These are phyloP conservation scores for Houttuynia cordata DNA, from an alignment of 164 flowering plant genomes.

Conservation along the genomic window DNA sequence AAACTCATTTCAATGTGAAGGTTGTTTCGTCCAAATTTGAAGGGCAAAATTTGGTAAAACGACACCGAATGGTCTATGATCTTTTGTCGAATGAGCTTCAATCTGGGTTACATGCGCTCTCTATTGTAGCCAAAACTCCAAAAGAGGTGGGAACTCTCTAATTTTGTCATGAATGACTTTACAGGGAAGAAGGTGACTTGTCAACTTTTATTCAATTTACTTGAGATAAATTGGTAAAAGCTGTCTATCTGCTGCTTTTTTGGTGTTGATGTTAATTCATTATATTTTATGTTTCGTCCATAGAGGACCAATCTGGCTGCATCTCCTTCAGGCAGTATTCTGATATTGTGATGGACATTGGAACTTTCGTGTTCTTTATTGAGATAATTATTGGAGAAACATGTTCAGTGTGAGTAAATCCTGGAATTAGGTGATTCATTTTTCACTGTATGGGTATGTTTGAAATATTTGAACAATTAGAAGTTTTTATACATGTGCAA, in stretches of 20 bases:
- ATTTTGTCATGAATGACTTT: background rate
- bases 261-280: background rate
- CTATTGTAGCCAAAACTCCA: constrained; percentile 80
- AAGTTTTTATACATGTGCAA: too few species aligned
- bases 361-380: background rate
- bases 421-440: too few species aligned
- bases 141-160: constrained; percentile 20
- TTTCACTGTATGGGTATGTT: too few species aligned
- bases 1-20: constrained; percentile 73
- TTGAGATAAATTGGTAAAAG: too few species aligned
- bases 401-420: too few species aligned
- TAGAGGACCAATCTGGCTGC: background rate
- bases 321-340: background rate
- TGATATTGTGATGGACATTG: background rate
- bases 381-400: too few species aligned
- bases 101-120: constrained; percentile 73
- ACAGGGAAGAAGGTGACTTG: background rate
- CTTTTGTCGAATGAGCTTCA: constrained; percentile 58
- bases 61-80: constrained; percentile 76
- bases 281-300: background rate
- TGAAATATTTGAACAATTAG: too few species aligned
- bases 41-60: constrained; percentile 62
- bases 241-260: background rate
- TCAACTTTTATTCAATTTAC: background rate
- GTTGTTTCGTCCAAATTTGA: constrained; percentile 60